These are phyloP conservation scores for Cupressus sempervirens DNA, from an alignment of 75 land plant species.

Conservation along the genomic window DNA sequence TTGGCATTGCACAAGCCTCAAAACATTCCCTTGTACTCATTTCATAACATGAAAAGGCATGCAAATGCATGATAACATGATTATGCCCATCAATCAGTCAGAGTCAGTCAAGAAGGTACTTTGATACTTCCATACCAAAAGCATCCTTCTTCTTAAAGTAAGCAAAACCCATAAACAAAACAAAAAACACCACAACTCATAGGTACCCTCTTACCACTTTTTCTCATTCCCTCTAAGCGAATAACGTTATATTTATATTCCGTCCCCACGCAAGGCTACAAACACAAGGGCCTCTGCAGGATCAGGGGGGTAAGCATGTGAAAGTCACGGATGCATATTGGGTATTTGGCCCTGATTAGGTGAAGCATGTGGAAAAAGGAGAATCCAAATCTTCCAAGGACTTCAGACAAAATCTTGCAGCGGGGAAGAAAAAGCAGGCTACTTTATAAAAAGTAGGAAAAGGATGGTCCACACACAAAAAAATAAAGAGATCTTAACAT, in stretches of 20 bases:
- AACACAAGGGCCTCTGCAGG: neutral
- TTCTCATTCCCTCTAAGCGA: neutral
- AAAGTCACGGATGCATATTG: neutral
- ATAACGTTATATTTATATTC: constrained; percentile 6
- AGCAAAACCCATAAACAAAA: neutral
- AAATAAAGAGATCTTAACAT: neutral
- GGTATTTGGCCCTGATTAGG: neutral
- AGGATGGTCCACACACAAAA: constrained; percentile 2
- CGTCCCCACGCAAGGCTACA: neutral
- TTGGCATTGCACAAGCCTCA: neutral
- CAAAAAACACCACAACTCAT: neutral
- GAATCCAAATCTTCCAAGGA: constrained; percentile 12
- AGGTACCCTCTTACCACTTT: neutral
- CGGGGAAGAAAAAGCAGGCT: neutral
- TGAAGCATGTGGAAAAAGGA: neutral
- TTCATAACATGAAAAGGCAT: neutral
- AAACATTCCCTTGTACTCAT: neutral
- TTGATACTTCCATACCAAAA: neutral
- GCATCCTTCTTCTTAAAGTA: neutral
- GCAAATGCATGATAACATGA: neutral
- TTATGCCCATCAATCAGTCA: neutral
- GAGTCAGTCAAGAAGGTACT: neutral
- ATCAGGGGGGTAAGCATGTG: neutral
- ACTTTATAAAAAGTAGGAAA: constrained; percentile 3
- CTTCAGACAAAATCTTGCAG: constrained; percentile 12